Conservation (phyloP, 495 filamentous ascomycete genomes). For the Geopyxis carbonaria region DNA sequence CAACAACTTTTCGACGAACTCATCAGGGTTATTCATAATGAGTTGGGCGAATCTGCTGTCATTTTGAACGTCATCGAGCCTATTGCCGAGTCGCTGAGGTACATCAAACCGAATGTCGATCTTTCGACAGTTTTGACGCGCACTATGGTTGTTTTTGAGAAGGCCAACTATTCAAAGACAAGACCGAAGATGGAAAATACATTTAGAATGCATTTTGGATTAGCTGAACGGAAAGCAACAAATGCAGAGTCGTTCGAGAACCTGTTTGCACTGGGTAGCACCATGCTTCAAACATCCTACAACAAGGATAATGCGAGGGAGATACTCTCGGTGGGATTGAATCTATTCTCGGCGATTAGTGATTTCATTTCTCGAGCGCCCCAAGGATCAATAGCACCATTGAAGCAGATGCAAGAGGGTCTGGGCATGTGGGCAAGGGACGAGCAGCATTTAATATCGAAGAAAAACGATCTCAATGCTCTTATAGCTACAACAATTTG, state of each 20-base stretch:
- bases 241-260: conserved; percentile 35
- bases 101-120: neutral
- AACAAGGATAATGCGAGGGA: no score
- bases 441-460: conserved; percentile 16
- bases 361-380: conserved; percentile 28
- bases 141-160: conserved; percentile 13
- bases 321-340: neutral
- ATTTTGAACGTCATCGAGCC: conserved; percentile 52
- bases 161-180: conserved; percentile 10
- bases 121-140: conserved; percentile 7
- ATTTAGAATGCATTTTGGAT: conserved; percentile 11
- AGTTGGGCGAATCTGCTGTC: conserved; percentile 48
- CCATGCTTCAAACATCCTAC: neutral
- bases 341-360: neutral
- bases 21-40: conserved; percentile 38
- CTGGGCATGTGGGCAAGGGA: conserved; percentile 47
- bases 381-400: conserved; percentile 17
- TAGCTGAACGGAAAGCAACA: conserved; percentile 5
- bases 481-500: conserved; percentile 6
- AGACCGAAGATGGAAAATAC: conserved; percentile 13
- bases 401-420: conserved; percentile 40
- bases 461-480: conserved; percentile 8
- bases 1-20: conserved; percentile 41
- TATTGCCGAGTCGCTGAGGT: conserved; percentile 37
- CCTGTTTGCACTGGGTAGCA: conserved; percentile 35